Evolutionary conservation across 2,329 filamentous ascomycete genomes (phyloP).

Genomic region (Nothophoma quercina): DNA sequence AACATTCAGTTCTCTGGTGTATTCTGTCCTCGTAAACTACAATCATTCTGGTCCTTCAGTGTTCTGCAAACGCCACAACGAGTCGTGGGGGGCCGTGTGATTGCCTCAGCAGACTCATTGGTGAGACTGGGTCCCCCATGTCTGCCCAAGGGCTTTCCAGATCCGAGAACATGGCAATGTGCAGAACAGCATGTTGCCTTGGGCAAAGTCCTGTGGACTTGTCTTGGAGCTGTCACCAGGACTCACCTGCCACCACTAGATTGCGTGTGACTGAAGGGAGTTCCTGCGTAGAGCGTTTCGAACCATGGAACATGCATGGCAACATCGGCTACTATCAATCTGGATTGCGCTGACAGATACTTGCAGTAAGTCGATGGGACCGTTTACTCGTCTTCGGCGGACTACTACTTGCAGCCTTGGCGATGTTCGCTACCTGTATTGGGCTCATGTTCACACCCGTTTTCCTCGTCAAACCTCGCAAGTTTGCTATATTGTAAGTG

Average conservation of each 20-base stretch:
- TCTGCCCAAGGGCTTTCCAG: constrained; percentile 28
- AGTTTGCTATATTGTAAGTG: constrained; percentile 97
- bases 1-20: constrained; percentile 18
- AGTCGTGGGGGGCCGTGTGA: constrained; percentile 36
- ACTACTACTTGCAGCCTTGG: constrained; percentile 61
- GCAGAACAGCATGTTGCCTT: constrained; percentile 24
- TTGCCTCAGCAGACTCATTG: constrained; percentile 31
- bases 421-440: constrained; percentile 94
- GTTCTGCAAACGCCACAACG: constrained; percentile 20
- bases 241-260: constrained; percentile 34
- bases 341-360: constrained; percentile 43
- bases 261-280: constrained; percentile 47
- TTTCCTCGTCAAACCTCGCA: constrained; percentile 80
- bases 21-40: constrained; percentile 23
- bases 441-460: constrained; percentile 77
- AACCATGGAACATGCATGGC: constrained; percentile 47
- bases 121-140: constrained; percentile 34
- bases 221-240: constrained; percentile 37
- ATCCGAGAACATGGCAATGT: constrained; percentile 30
- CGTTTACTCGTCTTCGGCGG: constrained; percentile 84
- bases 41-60: constrained; percentile 14
- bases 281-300: constrained; percentile 53
- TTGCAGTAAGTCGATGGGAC: constrained; percentile 94
- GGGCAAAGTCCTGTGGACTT: constrained; percentile 13
- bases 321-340: constrained; percentile 32